Evolutionary conservation across 2,329 filamentous ascomycete genomes (phyloP), one percentile per base, ranked within the genome.

Genomic region (Coniella lustricola): DNA sequence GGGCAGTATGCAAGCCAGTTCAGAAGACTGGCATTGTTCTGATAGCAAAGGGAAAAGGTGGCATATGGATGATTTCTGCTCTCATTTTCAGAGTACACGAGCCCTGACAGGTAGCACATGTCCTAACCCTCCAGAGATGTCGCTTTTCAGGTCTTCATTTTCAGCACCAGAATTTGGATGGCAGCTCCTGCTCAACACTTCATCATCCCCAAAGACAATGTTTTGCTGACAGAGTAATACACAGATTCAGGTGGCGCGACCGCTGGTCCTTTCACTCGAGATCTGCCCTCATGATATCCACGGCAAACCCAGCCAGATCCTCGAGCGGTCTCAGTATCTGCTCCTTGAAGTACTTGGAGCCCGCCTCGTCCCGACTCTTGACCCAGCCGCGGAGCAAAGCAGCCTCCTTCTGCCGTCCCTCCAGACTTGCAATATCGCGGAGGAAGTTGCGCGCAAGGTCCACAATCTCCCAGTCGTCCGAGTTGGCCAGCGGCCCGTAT

Each of bases 281-380:
- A 50, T 74, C 71, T 3, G 50, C 55, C 25, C 60, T 60, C 48
- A 79, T 59, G 13, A 76, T 58, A 14, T 66, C 66, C 14, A 68
- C 57, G 1, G 74, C 75, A 29, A 79, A 60, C 2, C 59, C 60
- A 3, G 75, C 70, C 47, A 81, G 57, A n/a, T 62, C 60, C 44
- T 67, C 65, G 16, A 81, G 59, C 29, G 74, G 73, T 48, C 68
- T 62, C 18, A 76, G 59, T 9, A 81, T 70, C n/a, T 67, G 68
- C 47, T 65, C 67, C 29, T 71, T 65, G 55, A 77, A 79, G 1
- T 62, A 58, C n/a, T 58, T 62, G 2, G 67, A 70, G 29, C 65
- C 63, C 1, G 67, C 60, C 25, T 62, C 62, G 3, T 63, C 60
- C 0, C 69, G 73, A 29, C 73, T 61, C 25, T 60, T 59, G 20